phyloP scores from a whole-genome alignment of 1,284 basidiomycete genomes.

The Trichosporon inkin region DNA sequence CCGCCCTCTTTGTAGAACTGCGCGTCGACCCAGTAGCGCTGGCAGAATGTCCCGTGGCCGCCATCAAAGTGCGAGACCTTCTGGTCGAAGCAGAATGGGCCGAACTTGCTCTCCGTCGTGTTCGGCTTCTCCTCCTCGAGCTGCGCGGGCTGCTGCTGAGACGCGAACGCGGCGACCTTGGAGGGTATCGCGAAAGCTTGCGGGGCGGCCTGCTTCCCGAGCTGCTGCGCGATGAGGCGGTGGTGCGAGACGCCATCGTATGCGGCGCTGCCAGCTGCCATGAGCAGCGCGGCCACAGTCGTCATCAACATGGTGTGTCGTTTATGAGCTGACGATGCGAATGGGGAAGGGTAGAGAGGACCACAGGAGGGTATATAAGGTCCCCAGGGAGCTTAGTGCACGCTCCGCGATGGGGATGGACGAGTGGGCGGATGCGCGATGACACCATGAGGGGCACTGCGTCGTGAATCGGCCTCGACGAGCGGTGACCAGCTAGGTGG shows the following conservation, averaged over 20 bases:
- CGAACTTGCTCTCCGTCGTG: constrained; percentile 21
- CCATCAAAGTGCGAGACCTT: constrained; percentile 67
- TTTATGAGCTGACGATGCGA: neutral
- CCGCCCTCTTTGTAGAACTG: constrained; percentile 70
- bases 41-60: constrained; percentile 52
- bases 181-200: neutral
- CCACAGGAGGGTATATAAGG: neutral
- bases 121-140: neutral
- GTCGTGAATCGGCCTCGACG: no score
- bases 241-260: neutral
- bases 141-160: neutral
- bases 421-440: no score
- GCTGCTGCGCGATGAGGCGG: neutral
- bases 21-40: constrained; percentile 79
- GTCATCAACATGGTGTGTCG: neutral
- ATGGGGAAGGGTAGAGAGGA: neutral
- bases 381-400: no score
- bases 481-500: no score
- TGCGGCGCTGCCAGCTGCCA: neutral
- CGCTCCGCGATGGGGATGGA: no score
- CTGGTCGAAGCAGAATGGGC: constrained; percentile 66
- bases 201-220: neutral
- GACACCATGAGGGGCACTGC: no score
- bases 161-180: constrained; percentile 1
- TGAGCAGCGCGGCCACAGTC: neutral